Evolutionary conservation across 169 alveolate species (phyloP), one percentile per base, ranked within the genome.

Genomic region (Cryptosporidium felis): DNA sequence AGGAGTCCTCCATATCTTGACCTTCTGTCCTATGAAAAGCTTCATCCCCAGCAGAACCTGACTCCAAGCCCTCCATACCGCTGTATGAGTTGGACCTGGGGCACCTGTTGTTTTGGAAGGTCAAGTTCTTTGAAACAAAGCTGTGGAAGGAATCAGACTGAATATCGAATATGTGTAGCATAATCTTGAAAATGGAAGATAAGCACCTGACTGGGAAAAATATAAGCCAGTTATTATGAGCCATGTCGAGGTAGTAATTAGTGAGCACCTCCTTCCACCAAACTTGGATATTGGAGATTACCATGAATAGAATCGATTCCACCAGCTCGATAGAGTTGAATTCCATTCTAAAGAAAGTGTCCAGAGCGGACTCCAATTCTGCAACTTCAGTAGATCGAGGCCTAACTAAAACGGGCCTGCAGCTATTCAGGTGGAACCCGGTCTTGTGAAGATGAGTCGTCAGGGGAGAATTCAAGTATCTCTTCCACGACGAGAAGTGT

Each of bases 211-310:
- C 40, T 5, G 85, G 85, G 30, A 23, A 74, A 42, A 74, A 56
- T 53, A 56, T 74, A 6, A 74, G 61, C 85, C 85, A 74, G 26
- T 74, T 74, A 28, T 56, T 74, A 34, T 74, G 65, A 28, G 66
- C 65, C 85, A 74, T 74, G 38, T 74, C 85, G 23, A 74, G 18
- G n/a, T 74, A 49, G 30, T 74, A 53, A 34, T 74, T 74, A 23
- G 85, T 74, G 32, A 74, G 32, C 3, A 74, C 66, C 41, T 56
- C 85, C 32, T 56, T 74, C 85, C 85, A 74, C 85, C 85, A 74
- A 4, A 74, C 18, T 74, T 74, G 63, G 2, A 74, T 18, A 34
- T 53, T 74, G 3, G 26, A 21, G 23, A 74, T 74, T n/a, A 74
- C 56, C 18, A 53, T 36, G n/a, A n/a, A 53, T 23, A 58, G 40